Percentiles rank a stretch among this genome's conserved stretches.
These are phyloP conservation scores for Lentinula novae-zelandiae DNA, from an alignment of 1,284 basidiomycete genomes.

Conservation along the genomic window DNA sequence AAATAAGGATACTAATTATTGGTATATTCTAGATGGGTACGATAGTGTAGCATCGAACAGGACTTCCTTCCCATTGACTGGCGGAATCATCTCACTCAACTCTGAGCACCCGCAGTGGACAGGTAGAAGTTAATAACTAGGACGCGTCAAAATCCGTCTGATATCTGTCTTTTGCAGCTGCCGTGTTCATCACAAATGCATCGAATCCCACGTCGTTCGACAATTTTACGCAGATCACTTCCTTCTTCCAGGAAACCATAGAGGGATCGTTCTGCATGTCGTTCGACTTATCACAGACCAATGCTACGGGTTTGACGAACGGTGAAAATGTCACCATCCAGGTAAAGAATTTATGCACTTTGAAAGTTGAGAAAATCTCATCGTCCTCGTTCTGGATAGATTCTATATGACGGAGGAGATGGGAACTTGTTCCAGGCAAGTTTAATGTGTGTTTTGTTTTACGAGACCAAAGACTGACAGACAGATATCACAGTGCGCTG, in stretches of 20 bases:
- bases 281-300: constrained; percentile 49
- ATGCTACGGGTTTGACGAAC: constrained; percentile 37
- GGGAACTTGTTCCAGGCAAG: constrained; percentile 62
- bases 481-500: constrained; percentile 51
- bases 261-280: constrained; percentile 61
- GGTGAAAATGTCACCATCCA: constrained; percentile 62
- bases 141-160: not conserved
- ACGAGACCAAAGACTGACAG: not conserved
- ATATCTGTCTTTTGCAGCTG: constrained; percentile 33
- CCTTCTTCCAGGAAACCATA: constrained; percentile 49
- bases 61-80: constrained; percentile 58
- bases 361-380: not conserved
- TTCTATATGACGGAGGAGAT: constrained; percentile 64
- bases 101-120: constrained; percentile 59
- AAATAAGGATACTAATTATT: not conserved
- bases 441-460: not conserved
- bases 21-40: constrained; percentile 45
- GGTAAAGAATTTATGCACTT: constrained; percentile 23
- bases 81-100: constrained; percentile 51
- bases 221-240: constrained; percentile 54
- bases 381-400: constrained; percentile 21
- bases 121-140: constrained; percentile 30
- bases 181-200: constrained; percentile 51
- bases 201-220: constrained; percentile 52
- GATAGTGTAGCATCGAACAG: constrained; percentile 40